These are phyloP conservation scores for Biscogniauxia marginata DNA, from an alignment of 2,329 filamentous ascomycete genomes.

Conservation along the genomic window DNA sequence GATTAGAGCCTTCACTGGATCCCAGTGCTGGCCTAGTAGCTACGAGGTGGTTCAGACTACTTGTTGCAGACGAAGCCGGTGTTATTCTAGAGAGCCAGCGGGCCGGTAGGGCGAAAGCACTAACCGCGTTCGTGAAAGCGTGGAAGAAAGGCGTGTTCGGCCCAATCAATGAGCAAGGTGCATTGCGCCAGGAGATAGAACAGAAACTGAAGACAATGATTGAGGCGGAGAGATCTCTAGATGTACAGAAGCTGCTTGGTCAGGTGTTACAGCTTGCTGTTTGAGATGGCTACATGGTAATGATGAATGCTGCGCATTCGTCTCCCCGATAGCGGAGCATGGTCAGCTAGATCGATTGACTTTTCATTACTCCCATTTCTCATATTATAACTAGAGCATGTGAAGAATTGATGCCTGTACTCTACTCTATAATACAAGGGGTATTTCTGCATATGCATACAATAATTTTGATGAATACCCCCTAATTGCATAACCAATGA, in stretches of 20 bases:
- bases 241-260: conserved; percentile 45
- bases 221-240: conserved; percentile 42
- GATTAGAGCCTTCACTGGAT: conserved; percentile 17
- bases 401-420: too few species aligned
- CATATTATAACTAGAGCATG: too few species aligned
- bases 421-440: too few species aligned
- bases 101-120: conserved; percentile 45
- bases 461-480: too few species aligned
- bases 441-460: too few species aligned
- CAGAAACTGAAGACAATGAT: conserved; percentile 36
- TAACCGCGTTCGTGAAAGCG: conserved; percentile 41
- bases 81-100: conserved; percentile 53
- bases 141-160: conserved; percentile 45
- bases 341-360: too few species aligned
- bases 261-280: conserved; percentile 28
- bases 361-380: too few species aligned
- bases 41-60: conserved; percentile 43
- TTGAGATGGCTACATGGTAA: not conserved
- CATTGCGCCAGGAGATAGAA: conserved; percentile 30
- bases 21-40: conserved; percentile 18
- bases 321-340: too few species aligned
- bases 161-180: conserved; percentile 9
- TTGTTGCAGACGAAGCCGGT: conserved; percentile 47
- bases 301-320: too few species aligned
- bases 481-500: too few species aligned